These are phyloP conservation scores for Colletotrichum godetiae DNA, from an alignment of 2,329 filamentous ascomycete genomes.

Conservation along the genomic window DNA sequence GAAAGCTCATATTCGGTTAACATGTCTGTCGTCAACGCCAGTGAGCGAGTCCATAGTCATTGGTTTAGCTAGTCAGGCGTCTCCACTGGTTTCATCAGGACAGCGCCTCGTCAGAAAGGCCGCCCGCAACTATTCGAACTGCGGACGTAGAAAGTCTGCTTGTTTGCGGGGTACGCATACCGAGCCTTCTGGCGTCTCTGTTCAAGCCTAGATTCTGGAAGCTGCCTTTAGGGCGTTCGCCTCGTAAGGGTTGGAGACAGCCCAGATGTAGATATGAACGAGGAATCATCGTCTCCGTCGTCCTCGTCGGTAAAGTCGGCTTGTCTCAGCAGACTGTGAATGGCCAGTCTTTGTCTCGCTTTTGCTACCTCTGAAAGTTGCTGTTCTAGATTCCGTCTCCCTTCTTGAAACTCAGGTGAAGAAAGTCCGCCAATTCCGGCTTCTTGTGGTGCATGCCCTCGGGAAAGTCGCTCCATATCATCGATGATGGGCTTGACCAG, in stretches of 20 bases:
- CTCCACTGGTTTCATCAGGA: not conserved
- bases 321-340: slow-evolving; percentile 44
- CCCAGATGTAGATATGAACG: not conserved
- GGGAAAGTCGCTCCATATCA: slow-evolving; percentile 37
- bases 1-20: no score
- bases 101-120: not conserved
- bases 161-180: not conserved
- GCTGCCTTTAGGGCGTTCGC: not conserved
- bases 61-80: not conserved
- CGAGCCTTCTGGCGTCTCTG: not conserved
- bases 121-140: not conserved
- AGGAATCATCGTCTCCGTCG: slow-evolving; percentile 32
- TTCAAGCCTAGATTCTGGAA: not conserved
- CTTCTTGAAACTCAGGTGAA: slow-evolving; percentile 14
- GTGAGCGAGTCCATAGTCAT: no score
- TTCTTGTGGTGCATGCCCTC: slow-evolving; percentile 1
- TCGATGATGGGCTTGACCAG: slow-evolving; percentile 42
- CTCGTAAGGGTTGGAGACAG: slow-evolving; percentile 11
- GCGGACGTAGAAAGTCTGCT: not conserved
- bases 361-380: slow-evolving; percentile 38
- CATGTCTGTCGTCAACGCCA: not conserved
- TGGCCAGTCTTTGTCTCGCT: slow-evolving; percentile 40
- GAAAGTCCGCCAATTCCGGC: slow-evolving; percentile 37
- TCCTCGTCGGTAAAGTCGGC: slow-evolving; percentile 42
- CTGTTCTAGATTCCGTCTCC: slow-evolving; percentile 12